Evolutionary conservation across 2,329 filamentous ascomycete genomes (phyloP), one percentile per base, ranked within the genome.

Genomic region (Didymella exigua): DNA sequence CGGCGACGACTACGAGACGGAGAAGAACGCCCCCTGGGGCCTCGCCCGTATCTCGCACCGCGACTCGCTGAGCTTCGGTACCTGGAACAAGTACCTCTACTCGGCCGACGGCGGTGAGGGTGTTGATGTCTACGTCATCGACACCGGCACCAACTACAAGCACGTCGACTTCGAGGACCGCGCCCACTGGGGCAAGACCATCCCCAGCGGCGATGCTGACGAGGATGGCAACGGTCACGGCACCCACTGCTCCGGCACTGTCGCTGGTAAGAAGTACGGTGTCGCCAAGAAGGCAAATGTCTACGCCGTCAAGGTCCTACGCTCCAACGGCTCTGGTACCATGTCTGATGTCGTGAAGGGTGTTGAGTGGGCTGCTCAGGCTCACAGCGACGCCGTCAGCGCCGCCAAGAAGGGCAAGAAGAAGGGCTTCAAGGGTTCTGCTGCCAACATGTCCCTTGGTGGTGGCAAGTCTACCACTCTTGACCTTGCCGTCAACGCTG

Each of bases 271-370:
- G 87, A 97, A 96, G 84, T 99, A 96, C 75, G 95, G 95, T 86
- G 95, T 99, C 62, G 93, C 95, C 76, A 99, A 99, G 89, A 97
- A 98, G 86, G 95, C 96, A 74, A 87, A 91, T 69, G 83, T 99
- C 77, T 93, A 96, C 73, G 95, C 95, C 63, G 93, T 99, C 83
- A 99, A 99, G 88, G 95, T 99, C 34, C 89, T 99, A 68, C 87
- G 89, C 76, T 97, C 93, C 70, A 99, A 96, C 79, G 95, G 95
- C 70, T 97, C 93, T 44, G 95, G 95, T 71, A 93, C 91, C 76
- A 99, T 99, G 96, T 93, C 93, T 54, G 95, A 99, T 75, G 95
- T 99, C 68, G 91, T 99, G 74, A 96, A 96, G 83, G 95, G 95
- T 77, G 95, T 99, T 61, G 93, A 99, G 81, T 98, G 86, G 81